phyloP scores from a whole-genome alignment of 2,329 filamentous ascomycete species.

The Metarhizium guizhouense region DNA sequence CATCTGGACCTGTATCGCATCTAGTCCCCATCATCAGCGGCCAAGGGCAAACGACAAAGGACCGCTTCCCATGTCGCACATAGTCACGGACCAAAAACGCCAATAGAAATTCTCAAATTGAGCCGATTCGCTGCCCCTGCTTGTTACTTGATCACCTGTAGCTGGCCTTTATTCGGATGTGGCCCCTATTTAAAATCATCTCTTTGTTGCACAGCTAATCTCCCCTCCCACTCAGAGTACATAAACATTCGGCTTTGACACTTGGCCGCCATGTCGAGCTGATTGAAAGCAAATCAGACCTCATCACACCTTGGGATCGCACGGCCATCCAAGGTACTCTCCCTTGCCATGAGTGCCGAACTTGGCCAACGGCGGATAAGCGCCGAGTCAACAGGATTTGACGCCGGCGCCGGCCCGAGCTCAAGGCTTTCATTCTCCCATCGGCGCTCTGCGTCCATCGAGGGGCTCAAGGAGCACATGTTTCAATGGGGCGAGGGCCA shows the following conservation, averaged over 20 bases:
- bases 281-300: neutral
- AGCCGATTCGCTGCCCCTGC: no score
- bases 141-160: no score
- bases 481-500: constrained; percentile 29
- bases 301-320: neutral
- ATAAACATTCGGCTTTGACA: neutral
- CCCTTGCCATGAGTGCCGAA: constrained; percentile 1
- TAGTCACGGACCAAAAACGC: no score
- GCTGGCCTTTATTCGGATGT: no score
- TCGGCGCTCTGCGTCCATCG: constrained; percentile 14
- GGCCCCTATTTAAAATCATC: no score
- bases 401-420: constrained; percentile 11
- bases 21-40: no score
- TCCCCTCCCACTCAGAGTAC: neutral
- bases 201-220: neutral
- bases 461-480: constrained; percentile 22
- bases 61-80: no score
- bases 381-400: constrained; percentile 15
- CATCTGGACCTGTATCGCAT: no score
- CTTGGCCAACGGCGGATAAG: neutral
- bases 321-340: neutral
- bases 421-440: constrained; percentile 18
- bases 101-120: no score
- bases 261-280: neutral
- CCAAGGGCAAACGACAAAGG: no score